Conservation (phyloP, 2,329 filamentous ascomycete species). For the Myriosclerotinia scirpicola region DNA sequence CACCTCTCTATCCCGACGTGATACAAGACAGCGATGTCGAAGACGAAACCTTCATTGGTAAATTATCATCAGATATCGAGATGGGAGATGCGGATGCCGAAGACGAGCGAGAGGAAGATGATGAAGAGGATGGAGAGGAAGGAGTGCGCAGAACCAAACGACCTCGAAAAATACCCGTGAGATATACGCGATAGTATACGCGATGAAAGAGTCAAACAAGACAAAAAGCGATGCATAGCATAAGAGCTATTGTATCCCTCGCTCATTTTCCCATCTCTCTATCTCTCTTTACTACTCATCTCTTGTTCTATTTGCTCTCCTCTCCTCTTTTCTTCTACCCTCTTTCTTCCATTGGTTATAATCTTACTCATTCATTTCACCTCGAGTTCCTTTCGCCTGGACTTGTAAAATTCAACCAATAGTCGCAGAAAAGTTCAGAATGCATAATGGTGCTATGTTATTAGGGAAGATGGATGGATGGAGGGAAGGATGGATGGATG, state of each 20-base stretch:
- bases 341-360: no score
- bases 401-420: no score
- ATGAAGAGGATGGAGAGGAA: neutral
- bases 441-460: neutral
- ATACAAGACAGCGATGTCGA: neutral
- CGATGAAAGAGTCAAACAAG: neutral
- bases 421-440: no score
- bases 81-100: slow-evolving; percentile 7
- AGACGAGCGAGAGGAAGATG: neutral
- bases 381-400: no score
- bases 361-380: no score
- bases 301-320: no score
- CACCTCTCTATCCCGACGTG: neutral
- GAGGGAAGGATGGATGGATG: neutral
- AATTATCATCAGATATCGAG: neutral
- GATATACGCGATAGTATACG: slow-evolving; percentile 11
- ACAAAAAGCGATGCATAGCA: neutral
- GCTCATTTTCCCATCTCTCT: neutral
- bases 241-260: neutral
- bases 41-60: neutral
- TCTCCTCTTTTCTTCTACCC: no score
- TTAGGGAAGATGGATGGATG: neutral
- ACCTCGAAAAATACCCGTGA: neutral
- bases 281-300: no score
- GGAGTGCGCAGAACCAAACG: slow-evolving; percentile 2